phyloP scores from a whole-genome alignment of 2,329 filamentous ascomycete genomes.

The Scortechinia acanthostroma region DNA sequence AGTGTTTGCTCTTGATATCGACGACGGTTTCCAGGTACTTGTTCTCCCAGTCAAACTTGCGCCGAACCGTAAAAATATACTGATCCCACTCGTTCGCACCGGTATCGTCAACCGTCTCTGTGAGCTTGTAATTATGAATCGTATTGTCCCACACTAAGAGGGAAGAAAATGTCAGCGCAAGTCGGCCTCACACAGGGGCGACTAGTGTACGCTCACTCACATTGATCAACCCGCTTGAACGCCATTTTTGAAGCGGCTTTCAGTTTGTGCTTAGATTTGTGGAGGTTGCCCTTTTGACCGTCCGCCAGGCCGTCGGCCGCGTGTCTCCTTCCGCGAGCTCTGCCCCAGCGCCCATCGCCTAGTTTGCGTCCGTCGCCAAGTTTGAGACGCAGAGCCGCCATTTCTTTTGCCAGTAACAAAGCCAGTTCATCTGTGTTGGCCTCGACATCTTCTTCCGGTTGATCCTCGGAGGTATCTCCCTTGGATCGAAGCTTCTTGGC shows the following conservation, averaged over 20 bases:
- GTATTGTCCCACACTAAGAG: slow-evolving; percentile 38
- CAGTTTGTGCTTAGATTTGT: neutral
- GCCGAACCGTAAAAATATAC: slow-evolving; percentile 75
- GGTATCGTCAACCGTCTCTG: slow-evolving; percentile 38
- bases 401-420: too few species aligned
- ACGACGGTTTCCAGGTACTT: slow-evolving; percentile 69
- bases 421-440: too few species aligned
- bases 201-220: neutral
- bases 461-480: neutral
- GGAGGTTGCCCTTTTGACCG: too few species aligned
- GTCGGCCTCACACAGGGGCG: neutral
- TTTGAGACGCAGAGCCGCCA: too few species aligned
- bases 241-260: slow-evolving; percentile 5
- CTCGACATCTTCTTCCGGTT: slow-evolving; percentile 1
- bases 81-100: slow-evolving; percentile 59
- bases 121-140: slow-evolving; percentile 42
- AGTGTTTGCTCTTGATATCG: slow-evolving; percentile 76
- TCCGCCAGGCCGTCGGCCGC: too few species aligned
- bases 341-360: too few species aligned
- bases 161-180: neutral
- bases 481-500: neutral
- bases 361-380: too few species aligned
- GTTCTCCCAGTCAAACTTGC: slow-evolving; percentile 78
- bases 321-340: too few species aligned
- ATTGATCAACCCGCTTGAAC: slow-evolving; percentile 2